A percentile compares a stretch with the other conserved stretches of the same genome.
Evolutionary conservation across 257 asterid species (phyloP).

Genomic region (Buddleja alternifolia): DNA sequence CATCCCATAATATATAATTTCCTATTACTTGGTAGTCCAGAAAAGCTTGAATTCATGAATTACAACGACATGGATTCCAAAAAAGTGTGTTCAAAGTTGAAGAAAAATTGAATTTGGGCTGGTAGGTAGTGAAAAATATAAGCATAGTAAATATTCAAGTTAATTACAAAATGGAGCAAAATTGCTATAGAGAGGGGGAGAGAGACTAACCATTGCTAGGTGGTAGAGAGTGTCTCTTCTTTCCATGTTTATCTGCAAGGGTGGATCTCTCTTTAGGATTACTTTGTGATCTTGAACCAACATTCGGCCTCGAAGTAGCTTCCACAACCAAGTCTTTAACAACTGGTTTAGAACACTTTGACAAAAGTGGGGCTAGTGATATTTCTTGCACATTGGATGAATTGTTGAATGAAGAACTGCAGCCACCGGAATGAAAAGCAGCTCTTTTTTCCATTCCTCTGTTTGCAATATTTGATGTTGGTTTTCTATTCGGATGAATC

Average conservation of each 20-base stretch:
- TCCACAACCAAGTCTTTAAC: conserved; percentile 43
- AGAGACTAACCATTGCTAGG: conserved; percentile 58
- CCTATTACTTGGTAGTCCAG: no score
- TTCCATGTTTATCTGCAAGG: conserved; percentile 58
- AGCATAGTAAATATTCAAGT: neutral
- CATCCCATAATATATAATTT: no score
- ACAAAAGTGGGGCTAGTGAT: conserved; percentile 31
- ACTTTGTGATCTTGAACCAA: conserved; percentile 65
- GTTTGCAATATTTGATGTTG: conserved; percentile 37
- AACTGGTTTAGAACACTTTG: conserved; percentile 41
- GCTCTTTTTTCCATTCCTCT: conserved; percentile 45
- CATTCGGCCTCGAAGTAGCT: conserved; percentile 47
- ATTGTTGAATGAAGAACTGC: conserved; percentile 60
- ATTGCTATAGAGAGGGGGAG: conserved; percentile 26
- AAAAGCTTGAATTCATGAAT: no score
- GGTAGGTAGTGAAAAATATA: neutral
- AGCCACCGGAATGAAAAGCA: conserved; percentile 52
- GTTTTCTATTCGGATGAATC: conserved; percentile 52
- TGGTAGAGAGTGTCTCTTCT: conserved; percentile 81
- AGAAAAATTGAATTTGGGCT: neutral
- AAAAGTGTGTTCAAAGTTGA: neutral
- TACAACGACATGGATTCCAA: neutral
- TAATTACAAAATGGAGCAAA: neutral
- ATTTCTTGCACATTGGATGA: conserved; percentile 42
- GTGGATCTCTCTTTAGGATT: conserved; percentile 75